These are phyloP conservation scores for Colletotrichum sp. DNA, from an alignment of 2,329 filamentous ascomycete genomes.

Conservation along the genomic window DNA sequence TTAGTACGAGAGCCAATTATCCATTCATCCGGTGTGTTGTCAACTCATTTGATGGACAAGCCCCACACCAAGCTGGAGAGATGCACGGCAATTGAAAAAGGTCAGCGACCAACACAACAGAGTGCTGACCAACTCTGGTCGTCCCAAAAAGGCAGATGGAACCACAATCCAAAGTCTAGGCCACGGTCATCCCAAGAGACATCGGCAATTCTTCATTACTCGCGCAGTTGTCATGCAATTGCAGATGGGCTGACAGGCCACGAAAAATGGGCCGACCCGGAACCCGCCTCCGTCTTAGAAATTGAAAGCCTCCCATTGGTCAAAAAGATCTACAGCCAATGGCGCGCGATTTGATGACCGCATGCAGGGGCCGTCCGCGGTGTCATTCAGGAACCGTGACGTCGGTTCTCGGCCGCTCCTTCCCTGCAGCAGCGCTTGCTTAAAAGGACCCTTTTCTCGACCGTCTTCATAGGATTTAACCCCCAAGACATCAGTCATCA, in stretches of 20 bases:
- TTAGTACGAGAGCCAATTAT: neutral
- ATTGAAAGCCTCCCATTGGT: neutral
- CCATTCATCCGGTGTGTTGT: neutral
- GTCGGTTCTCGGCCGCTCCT: slow-evolving; percentile 14
- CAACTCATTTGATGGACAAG: neutral
- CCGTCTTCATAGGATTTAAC: neutral
- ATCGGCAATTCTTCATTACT: neutral
- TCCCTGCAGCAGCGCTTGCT: slow-evolving; percentile 13
- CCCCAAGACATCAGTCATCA: neutral
- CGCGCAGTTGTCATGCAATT: slow-evolving; percentile 1
- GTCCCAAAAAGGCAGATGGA: neutral
- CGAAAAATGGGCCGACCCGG: neutral
- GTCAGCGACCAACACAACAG: neutral
- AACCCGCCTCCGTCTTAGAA: neutral
- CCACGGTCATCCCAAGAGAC: neutral
- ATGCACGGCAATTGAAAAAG: neutral
- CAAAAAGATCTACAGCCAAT: slow-evolving; percentile 9
- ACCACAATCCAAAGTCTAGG: neutral
- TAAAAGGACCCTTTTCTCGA: slow-evolving; percentile 11
- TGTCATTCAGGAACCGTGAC: slow-evolving; percentile 11
- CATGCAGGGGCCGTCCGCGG: neutral
- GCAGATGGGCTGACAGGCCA: slow-evolving; percentile 11
- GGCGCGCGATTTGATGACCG: neutral
- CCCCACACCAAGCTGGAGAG: neutral
- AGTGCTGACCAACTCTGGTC: neutral